Evolutionary conservation across 208 protist species (phyloP).

Genomic region (Ichthyophonus hoferi): DNA sequence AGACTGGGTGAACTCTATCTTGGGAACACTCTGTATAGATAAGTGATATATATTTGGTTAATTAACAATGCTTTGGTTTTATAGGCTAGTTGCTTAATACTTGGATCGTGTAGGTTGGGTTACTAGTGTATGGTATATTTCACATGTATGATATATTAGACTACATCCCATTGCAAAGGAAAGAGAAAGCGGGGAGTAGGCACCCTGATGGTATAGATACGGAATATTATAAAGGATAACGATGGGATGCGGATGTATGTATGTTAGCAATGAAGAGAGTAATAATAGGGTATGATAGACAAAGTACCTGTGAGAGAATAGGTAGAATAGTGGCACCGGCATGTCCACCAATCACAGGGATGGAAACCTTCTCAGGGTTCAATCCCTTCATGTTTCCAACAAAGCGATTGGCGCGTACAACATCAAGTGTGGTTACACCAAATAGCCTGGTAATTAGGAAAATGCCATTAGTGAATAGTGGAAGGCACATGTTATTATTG

Average conservation of each 20-base stretch:
- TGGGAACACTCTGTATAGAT: neutral
- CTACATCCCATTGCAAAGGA: no score
- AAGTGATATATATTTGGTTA: no score
- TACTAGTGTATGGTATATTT: no score
- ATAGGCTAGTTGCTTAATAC: no score
- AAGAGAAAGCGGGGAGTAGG: no score
- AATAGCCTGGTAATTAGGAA: constrained; percentile 56
- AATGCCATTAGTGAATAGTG: no score
- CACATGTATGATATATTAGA: no score
- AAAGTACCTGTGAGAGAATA: constrained; percentile 60
- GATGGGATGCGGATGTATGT: neutral
- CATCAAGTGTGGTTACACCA: constrained; percentile 83
- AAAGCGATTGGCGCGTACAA: constrained; percentile 80
- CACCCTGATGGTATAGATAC: no score
- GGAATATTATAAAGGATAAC: no score
- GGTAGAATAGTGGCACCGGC: constrained; percentile 87
- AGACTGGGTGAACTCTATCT: constrained; percentile 55
- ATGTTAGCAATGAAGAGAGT: neutral
- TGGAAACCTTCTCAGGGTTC: constrained; percentile 17
- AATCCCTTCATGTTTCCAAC: constrained; percentile 56
- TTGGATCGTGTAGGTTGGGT: no score
- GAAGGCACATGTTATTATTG: no score
- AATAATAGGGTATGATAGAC: neutral
- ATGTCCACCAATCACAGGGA: constrained; percentile 86
- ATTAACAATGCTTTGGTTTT: no score